Conservation (phyloP, 306 rosid species). For the Castanea mollissima region DNA sequence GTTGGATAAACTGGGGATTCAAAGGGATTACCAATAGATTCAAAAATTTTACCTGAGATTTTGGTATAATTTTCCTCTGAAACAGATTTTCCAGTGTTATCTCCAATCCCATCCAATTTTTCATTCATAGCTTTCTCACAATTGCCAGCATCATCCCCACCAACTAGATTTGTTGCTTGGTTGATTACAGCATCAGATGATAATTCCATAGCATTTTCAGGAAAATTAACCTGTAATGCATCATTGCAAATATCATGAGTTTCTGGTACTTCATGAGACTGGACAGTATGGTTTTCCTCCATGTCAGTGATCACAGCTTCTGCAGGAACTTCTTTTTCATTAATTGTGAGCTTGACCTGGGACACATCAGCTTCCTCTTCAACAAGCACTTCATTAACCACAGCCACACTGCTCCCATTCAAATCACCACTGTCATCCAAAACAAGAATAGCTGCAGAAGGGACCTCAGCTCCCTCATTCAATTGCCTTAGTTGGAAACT, state of each 20-base stretch:
- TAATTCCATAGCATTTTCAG: slow-evolving; percentile 22
- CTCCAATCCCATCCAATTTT: slow-evolving; percentile 25
- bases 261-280: slow-evolving; percentile 34
- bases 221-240: slow-evolving; percentile 17
- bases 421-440: slow-evolving; percentile 25
- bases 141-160: slow-evolving; percentile 9
- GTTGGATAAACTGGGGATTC: slow-evolving; percentile 30
- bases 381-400: slow-evolving; percentile 30
- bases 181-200: slow-evolving; percentile 21
- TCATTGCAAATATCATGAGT: slow-evolving; percentile 18
- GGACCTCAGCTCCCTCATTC: slow-evolving; percentile 26
- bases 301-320: slow-evolving; percentile 27
- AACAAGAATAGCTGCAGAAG: slow-evolving; percentile 36
- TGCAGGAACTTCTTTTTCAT: slow-evolving; percentile 32
- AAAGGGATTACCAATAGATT: slow-evolving; percentile 19
- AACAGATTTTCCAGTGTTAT: slow-evolving; percentile 22
- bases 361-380: slow-evolving; percentile 41
- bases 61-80: slow-evolving; percentile 25
- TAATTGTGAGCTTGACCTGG: slow-evolving; percentile 17
- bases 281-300: slow-evolving; percentile 20
- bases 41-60: slow-evolving; percentile 16
- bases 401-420: slow-evolving; percentile 13
- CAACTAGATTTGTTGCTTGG: slow-evolving; percentile 23
- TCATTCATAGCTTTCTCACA: slow-evolving; percentile 23
- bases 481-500: slow-evolving; percentile 30